phyloP scores from a whole-genome alignment of 345 rosid species.

The Lagerstroemia speciosa region DNA sequence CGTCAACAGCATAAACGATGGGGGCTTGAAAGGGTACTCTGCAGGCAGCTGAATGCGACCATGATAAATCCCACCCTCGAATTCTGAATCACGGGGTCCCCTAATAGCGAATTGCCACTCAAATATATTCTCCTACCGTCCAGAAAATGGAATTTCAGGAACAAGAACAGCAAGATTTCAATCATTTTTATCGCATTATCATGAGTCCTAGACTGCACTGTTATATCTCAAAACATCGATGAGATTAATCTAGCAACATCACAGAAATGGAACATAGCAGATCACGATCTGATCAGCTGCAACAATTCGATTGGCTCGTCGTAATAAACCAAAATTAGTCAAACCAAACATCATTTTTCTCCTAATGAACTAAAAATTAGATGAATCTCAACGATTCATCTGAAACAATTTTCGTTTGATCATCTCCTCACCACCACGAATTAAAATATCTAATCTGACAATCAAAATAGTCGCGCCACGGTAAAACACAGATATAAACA shows the following conservation, averaged over 20 bases:
- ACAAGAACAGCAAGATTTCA: not conserved
- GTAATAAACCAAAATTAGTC: not conserved
- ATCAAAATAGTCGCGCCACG: too few species aligned
- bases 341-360: not conserved
- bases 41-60: constrained; percentile 94
- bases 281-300: not conserved
- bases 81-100: constrained; percentile 77
- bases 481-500: not conserved
- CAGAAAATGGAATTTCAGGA: constrained; percentile 1
- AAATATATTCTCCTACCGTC: constrained; percentile 76
- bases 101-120: constrained; percentile 98
- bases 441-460: not conserved
- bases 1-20: constrained; percentile 82
- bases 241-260: not conserved
- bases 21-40: constrained; percentile 97
- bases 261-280: not conserved
- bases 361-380: not conserved
- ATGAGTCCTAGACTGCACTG: not conserved
- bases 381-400: not conserved
- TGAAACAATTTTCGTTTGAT: not conserved
- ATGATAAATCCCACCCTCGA: constrained; percentile 96
- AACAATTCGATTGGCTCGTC: not conserved
- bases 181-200: not conserved
- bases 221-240: not conserved
- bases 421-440: not conserved